phyloP scores from a whole-genome alignment of 202 grass and related monocot genomes.

The Elaeis oleifera region DNA sequence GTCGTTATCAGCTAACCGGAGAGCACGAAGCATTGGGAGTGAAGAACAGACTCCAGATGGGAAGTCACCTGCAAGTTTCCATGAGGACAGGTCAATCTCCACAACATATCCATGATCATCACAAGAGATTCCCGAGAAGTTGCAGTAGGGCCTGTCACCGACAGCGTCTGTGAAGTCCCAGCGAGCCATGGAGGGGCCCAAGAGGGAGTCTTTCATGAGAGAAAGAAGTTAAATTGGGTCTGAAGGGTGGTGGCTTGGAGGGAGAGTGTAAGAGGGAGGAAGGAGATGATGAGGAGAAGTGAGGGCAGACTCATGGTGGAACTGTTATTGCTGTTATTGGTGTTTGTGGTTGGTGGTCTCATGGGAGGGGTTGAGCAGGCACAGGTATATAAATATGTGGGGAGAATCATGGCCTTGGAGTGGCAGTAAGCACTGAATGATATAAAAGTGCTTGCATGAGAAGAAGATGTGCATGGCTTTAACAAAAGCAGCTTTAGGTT shows the following conservation, averaged over 20 bases:
- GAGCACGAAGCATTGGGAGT: conserved; percentile 44
- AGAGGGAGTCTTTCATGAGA: conserved; percentile 51
- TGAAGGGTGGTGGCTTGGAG: conserved; percentile 13
- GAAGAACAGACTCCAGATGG: conserved; percentile 43
- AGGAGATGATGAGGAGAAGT: not conserved
- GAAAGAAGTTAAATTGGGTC: conserved; percentile 45
- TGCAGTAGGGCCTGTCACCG: conserved; percentile 30
- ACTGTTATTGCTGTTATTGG: no score
- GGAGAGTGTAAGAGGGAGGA: conserved; percentile 1
- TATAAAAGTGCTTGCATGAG: conserved; percentile 20
- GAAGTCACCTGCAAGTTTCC: conserved; percentile 52
- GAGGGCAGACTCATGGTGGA: not conserved
- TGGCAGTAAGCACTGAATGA: conserved; percentile 12
- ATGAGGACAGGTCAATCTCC: conserved; percentile 63
- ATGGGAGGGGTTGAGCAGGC: conserved; percentile 17
- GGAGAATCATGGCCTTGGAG: conserved; percentile 12
- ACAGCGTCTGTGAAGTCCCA: conserved; percentile 39
- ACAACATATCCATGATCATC: conserved; percentile 28
- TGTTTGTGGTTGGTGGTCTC: conserved; percentile 40
- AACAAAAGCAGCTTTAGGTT: conserved; percentile 33
- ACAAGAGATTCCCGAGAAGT: conserved; percentile 44
- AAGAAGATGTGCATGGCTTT: conserved; percentile 35
- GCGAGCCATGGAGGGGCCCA: conserved; percentile 45
- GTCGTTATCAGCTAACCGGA: conserved; percentile 49
- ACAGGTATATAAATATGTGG: conserved; percentile 13